These are phyloP conservation scores for Gloeophyllum trabeum DNA, from an alignment of 768 basidiomycete species.

Conservation along the genomic window DNA sequence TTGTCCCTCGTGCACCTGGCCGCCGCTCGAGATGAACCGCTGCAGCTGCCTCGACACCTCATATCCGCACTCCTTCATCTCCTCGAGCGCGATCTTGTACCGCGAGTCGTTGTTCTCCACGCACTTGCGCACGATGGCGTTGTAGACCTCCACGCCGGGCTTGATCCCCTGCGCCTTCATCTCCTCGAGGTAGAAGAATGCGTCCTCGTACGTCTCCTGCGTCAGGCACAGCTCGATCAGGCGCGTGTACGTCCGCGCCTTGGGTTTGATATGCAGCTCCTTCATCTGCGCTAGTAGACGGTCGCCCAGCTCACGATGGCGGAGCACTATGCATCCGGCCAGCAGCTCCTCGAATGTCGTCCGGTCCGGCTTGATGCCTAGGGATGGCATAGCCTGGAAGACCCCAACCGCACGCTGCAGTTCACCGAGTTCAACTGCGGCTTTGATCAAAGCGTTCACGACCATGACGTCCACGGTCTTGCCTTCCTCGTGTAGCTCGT, in stretches of 20 bases:
- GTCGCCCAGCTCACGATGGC: slow-evolving; percentile 59
- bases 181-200: slow-evolving; percentile 82
- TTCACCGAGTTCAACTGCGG: slow-evolving; percentile 48
- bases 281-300: slow-evolving; percentile 59
- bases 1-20: too few relatives aligned
- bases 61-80: slow-evolving; percentile 59
- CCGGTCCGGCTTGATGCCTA: slow-evolving; percentile 43
- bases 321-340: slow-evolving; percentile 44
- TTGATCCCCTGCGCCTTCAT: slow-evolving; percentile 57
- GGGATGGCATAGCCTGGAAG: slow-evolving; percentile 53
- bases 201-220: slow-evolving; percentile 69
- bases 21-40: slow-evolving; percentile 20
- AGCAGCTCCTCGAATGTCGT: slow-evolving; percentile 65
- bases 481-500: slow-evolving; percentile 43
- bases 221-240: slow-evolving; percentile 64
- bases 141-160: slow-evolving; percentile 49
- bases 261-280: slow-evolving; percentile 37
- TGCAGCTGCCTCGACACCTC: slow-evolving; percentile 18
- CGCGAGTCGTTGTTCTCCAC: slow-evolving; percentile 44
- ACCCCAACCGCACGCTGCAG: slow-evolving; percentile 67
- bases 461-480: slow-evolving; percentile 41
- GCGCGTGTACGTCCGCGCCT: slow-evolving; percentile 51
- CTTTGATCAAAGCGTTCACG: slow-evolving; percentile 59
- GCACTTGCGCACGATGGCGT: slow-evolving; percentile 48
- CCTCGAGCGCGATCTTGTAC: slow-evolving; percentile 52